Evolutionary conservation across 306 rosid species (phyloP).

Genomic region (Trichosanthes cucumerina): DNA sequence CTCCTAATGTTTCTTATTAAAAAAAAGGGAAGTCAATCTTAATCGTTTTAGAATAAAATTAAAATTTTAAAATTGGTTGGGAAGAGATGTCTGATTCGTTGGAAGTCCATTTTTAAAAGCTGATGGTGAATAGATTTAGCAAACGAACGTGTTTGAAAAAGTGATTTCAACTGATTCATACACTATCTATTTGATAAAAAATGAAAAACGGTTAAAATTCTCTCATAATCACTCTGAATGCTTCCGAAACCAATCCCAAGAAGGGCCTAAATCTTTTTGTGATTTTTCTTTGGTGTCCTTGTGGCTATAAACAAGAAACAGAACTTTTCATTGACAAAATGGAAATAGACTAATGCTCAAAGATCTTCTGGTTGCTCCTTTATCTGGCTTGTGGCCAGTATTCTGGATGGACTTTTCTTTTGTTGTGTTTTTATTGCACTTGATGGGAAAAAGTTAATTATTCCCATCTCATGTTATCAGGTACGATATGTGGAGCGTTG

Average conservation of each 20-base stretch:
- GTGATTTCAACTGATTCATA: too few species aligned
- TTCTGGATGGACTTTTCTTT: background rate
- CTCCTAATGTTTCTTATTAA: too few species aligned
- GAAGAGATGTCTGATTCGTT: background rate
- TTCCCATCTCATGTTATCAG: slow-evolving; percentile 29
- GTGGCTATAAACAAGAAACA: background rate
- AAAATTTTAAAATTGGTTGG: background rate
- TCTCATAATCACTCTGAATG: background rate
- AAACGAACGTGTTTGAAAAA: background rate
- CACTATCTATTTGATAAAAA: background rate
- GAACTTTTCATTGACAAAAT: too few species aligned
- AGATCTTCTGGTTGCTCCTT: background rate
- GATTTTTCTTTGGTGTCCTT: background rate
- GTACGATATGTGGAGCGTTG: slow-evolving; percentile 97
- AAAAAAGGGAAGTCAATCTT: background rate
- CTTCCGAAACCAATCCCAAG: background rate
- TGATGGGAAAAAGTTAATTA: slow-evolving; percentile 1
- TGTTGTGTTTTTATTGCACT: background rate
- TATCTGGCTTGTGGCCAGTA: background rate
- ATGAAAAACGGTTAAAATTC: background rate
- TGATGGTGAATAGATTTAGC: too few species aligned
- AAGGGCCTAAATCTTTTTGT: background rate
- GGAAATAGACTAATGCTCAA: too few species aligned
- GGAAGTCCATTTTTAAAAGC: background rate
- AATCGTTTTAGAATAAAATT: background rate